A percentile compares a stretch with the other conserved stretches of the same genome.
These are phyloP conservation scores for Spergularia azorica DNA, from an alignment of 179 eudicot genomes.

Conservation along the genomic window DNA sequence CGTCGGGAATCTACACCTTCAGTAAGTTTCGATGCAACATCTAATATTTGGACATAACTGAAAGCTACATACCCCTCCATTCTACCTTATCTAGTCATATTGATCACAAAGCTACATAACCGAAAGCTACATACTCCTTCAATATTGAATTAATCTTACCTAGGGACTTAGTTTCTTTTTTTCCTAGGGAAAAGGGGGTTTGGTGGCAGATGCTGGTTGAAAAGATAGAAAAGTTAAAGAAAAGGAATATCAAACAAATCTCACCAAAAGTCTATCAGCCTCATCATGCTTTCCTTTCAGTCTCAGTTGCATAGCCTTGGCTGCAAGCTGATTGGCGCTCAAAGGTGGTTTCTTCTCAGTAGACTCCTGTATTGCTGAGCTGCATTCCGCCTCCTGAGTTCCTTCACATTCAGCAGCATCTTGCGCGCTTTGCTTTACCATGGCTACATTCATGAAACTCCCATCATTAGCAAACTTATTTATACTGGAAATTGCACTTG, in stretches of 20 bases:
- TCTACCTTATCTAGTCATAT: too few relatives aligned
- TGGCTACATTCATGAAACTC: slow-evolving; percentile 58
- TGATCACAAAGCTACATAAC: too few relatives aligned
- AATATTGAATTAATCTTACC: neutral
- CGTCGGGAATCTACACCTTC: too few relatives aligned
- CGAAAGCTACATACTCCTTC: neutral
- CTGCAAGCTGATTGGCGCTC: slow-evolving; percentile 91
- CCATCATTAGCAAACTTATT: slow-evolving; percentile 83
- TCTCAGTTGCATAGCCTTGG: slow-evolving; percentile 90
- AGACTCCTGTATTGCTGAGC: slow-evolving; percentile 26
- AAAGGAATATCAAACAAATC: slow-evolving; percentile 17
- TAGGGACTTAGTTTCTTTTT: neutral
- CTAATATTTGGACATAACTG: too few relatives aligned
- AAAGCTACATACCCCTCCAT: too few relatives aligned
- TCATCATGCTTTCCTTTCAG: slow-evolving; percentile 90
- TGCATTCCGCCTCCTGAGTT: slow-evolving; percentile 29
- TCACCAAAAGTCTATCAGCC: slow-evolving; percentile 82
- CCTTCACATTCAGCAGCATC: slow-evolving; percentile 38
- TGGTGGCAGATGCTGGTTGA: neutral
- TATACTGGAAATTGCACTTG: slow-evolving; percentile 68
- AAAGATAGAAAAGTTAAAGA: neutral
- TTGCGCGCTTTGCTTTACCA: slow-evolving; percentile 25
- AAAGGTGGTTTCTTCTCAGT: slow-evolving; percentile 45
- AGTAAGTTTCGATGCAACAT: too few relatives aligned
- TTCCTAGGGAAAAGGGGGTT: neutral